phyloP scores from a whole-genome alignment of 345 rosid genomes.

The Gossypium mustelinum region DNA sequence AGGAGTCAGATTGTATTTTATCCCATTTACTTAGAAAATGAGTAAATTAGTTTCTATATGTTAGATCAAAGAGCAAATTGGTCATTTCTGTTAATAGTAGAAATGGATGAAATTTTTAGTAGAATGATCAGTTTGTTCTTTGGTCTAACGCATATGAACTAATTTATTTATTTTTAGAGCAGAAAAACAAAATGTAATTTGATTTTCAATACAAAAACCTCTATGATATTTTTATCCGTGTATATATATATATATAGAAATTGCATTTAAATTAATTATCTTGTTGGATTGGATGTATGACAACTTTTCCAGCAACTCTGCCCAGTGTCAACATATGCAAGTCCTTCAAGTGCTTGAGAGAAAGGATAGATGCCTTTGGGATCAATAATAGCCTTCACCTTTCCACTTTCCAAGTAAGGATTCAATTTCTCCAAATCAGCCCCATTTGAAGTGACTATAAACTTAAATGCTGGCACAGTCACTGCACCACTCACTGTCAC shows the following conservation, averaged over 20 bases:
- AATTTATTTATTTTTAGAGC: no score
- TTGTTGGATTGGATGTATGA: constrained; percentile 51
- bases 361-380: constrained; percentile 78
- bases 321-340: constrained; percentile 75
- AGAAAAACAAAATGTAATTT: no score
- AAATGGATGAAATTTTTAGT: no score
- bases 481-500: constrained; percentile 77
- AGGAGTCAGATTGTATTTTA: no score
- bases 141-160: fast-evolving
- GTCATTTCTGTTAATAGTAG: no score
- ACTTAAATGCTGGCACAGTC: constrained; percentile 74
- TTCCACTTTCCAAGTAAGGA: constrained; percentile 72
- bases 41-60: no score
- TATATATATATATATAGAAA: no score
- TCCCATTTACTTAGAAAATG: no score
- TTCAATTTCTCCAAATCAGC: constrained; percentile 64
- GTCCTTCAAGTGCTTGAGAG: constrained; percentile 50
- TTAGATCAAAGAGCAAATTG: no score
- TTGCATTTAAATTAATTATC: no score
- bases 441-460: constrained; percentile 72
- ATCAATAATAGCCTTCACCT: constrained; percentile 70
- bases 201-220: fast-evolving
- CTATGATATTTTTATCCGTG: no score
- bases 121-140: no score
- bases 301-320: constrained; percentile 69